These are phyloP conservation scores for Tylopilus sp. DNA, from an alignment of 768 basidiomycete genomes.

Conservation along the genomic window DNA sequence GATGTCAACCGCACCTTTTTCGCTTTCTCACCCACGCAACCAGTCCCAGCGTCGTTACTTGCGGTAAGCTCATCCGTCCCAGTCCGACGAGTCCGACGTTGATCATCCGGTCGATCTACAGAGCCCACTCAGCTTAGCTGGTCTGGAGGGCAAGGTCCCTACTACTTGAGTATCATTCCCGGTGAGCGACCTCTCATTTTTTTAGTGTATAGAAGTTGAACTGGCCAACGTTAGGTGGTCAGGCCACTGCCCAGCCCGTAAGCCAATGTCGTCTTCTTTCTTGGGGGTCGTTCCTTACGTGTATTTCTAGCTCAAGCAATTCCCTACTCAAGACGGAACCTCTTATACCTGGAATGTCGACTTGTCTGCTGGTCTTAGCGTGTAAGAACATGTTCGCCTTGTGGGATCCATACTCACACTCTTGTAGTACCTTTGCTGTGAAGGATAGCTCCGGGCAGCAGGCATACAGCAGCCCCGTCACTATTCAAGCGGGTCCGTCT, in stretches of 20 bases:
- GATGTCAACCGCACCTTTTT: background rate
- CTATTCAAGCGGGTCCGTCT: constrained; percentile 37
- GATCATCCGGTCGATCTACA: constrained; percentile 24
- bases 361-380: constrained; percentile 37
- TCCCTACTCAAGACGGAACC: constrained; percentile 43
- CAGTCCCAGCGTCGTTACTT: constrained; percentile 43
- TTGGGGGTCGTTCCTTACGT: background rate
- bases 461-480: constrained; percentile 52
- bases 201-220: background rate
- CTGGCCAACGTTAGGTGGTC: constrained; percentile 42
- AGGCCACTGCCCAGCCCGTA: constrained; percentile 51
- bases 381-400: constrained; percentile 35
- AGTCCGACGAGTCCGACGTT: background rate
- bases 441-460: constrained; percentile 56
- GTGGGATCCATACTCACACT: background rate
- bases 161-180: constrained; percentile 58
- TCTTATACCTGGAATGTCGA: constrained; percentile 55
- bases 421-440: constrained; percentile 46
- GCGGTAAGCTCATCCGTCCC: constrained; percentile 40
- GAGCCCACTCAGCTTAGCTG: constrained; percentile 60
- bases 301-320: constrained; percentile 47
- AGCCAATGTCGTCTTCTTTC: constrained; percentile 8
- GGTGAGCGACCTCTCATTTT: constrained; percentile 36
- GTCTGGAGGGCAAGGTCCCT: constrained; percentile 51
- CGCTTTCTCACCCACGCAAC: background rate